Evolutionary conservation across 2,329 filamentous ascomycete genomes (phyloP).

Genomic region (Fusarium sp.): DNA sequence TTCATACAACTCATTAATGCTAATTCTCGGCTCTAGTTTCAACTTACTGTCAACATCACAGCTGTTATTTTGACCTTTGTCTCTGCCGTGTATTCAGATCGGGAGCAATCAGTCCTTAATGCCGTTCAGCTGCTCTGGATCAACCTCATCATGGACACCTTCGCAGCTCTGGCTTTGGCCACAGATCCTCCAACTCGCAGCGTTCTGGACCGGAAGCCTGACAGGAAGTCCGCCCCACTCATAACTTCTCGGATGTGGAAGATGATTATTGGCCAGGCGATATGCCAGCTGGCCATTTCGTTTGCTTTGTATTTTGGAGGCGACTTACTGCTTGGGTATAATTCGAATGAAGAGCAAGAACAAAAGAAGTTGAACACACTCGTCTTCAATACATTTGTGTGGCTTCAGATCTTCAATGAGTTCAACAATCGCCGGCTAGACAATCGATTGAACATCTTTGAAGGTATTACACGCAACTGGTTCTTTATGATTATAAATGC

Average conservation of each 20-base stretch:
- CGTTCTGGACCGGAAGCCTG: conserved; percentile 66
- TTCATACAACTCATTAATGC: background rate
- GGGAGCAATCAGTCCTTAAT: conserved; percentile 65
- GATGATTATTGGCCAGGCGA: conserved; percentile 71
- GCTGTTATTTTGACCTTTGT: conserved; percentile 70
- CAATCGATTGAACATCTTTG: conserved; percentile 89
- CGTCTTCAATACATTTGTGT: conserved; percentile 77
- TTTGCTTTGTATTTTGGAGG: conserved; percentile 72
- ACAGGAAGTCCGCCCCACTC: conserved; percentile 74
- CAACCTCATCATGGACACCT: conserved; percentile 73
- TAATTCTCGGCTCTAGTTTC: conserved; percentile 60
- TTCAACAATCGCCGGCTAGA: conserved; percentile 72
- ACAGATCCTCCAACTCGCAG: conserved; percentile 70
- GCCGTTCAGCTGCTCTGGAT: conserved; percentile 72
- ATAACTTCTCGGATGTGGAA: conserved; percentile 77
- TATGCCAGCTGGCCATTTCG: conserved; percentile 68
- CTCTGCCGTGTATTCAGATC: conserved; percentile 64
- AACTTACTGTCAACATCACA: conserved; percentile 72
- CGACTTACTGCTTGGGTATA: conserved; percentile 60
- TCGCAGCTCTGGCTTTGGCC: conserved; percentile 71
- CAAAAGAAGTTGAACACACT: conserved; percentile 63
- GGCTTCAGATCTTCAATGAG: conserved; percentile 79
- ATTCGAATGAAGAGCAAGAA: conserved; percentile 47
- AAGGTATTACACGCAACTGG: conserved; percentile 79
- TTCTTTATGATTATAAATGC: conserved; percentile 85